phyloP scores from a whole-genome alignment of 257 asterid genomes.

The Thymus mandschuricus region DNA sequence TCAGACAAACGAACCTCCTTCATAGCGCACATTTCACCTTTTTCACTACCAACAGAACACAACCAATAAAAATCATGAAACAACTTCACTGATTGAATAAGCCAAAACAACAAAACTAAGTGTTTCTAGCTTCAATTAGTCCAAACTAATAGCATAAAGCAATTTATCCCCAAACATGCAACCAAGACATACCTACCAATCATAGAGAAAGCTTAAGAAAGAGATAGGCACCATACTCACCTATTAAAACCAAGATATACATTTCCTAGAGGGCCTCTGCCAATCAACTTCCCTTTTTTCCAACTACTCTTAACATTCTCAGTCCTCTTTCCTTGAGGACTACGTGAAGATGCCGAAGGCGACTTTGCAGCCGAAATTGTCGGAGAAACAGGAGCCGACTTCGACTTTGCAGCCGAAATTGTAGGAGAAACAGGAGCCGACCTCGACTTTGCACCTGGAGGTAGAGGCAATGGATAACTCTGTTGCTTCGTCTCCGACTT shows the following conservation, averaged over 20 bases:
- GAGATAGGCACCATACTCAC: conserved; percentile 33
- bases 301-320: conserved; percentile 61
- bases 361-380: conserved; percentile 57
- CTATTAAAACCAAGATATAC: conserved; percentile 79
- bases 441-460: conserved; percentile 52
- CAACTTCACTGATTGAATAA: conserved; percentile 10
- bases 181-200: background rate
- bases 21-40: conserved; percentile 91
- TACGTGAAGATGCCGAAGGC: conserved; percentile 52
- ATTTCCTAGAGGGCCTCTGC: conserved; percentile 61
- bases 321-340: conserved; percentile 57
- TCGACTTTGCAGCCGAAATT: conserved; percentile 50
- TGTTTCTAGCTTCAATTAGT: background rate
- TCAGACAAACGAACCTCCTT: conserved; percentile 64
- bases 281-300: conserved; percentile 78
- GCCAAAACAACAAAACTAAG: background rate
- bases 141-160: background rate
- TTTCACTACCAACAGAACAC: conserved; percentile 54
- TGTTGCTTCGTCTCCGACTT: conserved; percentile 49
- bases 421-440: conserved; percentile 49
- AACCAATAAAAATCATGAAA: conserved; percentile 26
- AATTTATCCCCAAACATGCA: background rate
- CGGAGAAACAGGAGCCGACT: conserved; percentile 47
- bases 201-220: background rate
- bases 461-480: conserved; percentile 82